These are phyloP conservation scores for Fusarium mexicanum DNA, from an alignment of 2,329 filamentous ascomycete genomes.

Conservation along the genomic window DNA sequence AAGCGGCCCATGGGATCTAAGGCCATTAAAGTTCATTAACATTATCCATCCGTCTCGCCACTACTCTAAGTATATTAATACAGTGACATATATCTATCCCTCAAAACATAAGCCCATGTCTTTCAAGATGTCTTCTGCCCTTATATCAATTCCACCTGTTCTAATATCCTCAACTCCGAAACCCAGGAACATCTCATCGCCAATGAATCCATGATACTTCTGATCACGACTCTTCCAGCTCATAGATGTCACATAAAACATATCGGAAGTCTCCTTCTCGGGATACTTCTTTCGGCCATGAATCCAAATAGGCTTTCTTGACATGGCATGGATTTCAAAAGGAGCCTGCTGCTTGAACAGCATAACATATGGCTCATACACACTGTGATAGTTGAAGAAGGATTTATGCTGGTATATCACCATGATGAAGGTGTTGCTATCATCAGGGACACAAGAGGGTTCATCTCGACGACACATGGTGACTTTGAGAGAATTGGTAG, in stretches of 20 bases:
- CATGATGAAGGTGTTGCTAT: constrained; percentile 64
- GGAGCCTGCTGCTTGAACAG: constrained; percentile 59
- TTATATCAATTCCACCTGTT: constrained; percentile 61
- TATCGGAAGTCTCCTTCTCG: constrained; percentile 54
- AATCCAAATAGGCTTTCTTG: constrained; percentile 64
- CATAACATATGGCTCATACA: constrained; percentile 66
- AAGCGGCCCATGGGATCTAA: neutral
- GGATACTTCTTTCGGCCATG: constrained; percentile 54
- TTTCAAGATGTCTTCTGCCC: constrained; percentile 58
- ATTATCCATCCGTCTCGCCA: neutral
- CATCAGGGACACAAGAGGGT: constrained; percentile 51
- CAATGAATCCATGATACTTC: constrained; percentile 65
- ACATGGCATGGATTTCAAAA: constrained; percentile 61
- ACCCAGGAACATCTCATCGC: constrained; percentile 63
- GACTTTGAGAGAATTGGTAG: constrained; percentile 66
- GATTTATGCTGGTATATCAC: constrained; percentile 65
- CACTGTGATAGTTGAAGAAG: constrained; percentile 57
- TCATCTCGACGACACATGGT: constrained; percentile 64
- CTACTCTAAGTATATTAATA: neutral
- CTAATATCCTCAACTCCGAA: constrained; percentile 66
- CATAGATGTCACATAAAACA: constrained; percentile 67
- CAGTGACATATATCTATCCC: neutral
- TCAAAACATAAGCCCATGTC: constrained; percentile 45
- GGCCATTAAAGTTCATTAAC: neutral
- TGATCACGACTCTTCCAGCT: constrained; percentile 61